Evolutionary conservation across 179 eudicot species (phyloP).

Genomic region (Sideroxylon spinosum): DNA sequence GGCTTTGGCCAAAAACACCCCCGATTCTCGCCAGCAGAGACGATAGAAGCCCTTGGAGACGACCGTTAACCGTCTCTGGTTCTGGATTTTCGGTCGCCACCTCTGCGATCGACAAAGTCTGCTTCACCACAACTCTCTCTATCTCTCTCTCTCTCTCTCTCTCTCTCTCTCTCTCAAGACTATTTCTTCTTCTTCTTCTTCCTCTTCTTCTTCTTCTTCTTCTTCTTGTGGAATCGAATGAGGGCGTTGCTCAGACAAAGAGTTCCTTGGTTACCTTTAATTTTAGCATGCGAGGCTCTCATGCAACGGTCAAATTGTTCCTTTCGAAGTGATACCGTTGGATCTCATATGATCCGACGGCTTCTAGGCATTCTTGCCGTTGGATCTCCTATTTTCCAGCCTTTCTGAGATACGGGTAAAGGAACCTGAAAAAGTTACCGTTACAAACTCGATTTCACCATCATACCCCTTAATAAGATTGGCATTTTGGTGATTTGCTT

Average conservation of each 20-base stretch:
- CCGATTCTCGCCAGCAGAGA: constrained; percentile 54
- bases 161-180: background rate
- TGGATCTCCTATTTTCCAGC: too few species aligned
- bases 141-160: constrained; percentile 3
- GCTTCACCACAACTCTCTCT: background rate
- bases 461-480: too few species aligned
- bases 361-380: background rate
- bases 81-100: constrained; percentile 55
- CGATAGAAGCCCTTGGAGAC: constrained; percentile 61
- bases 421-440: too few species aligned
- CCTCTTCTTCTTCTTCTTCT: background rate
- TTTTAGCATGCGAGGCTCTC: background rate
- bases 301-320: constrained; percentile 14
- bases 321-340: constrained; percentile 11
- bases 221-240: background rate
- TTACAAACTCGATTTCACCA: too few species aligned
- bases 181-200: background rate
- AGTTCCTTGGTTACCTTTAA: background rate
- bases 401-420: too few species aligned
- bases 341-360: constrained; percentile 15
- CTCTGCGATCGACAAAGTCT: background rate
- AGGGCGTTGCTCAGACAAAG: background rate
- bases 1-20: constrained; percentile 37
- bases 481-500: too few species aligned
- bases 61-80: constrained; percentile 54